Conservation (phyloP, 768 basidiomycete species). For the Leccinum broughii region DNA sequence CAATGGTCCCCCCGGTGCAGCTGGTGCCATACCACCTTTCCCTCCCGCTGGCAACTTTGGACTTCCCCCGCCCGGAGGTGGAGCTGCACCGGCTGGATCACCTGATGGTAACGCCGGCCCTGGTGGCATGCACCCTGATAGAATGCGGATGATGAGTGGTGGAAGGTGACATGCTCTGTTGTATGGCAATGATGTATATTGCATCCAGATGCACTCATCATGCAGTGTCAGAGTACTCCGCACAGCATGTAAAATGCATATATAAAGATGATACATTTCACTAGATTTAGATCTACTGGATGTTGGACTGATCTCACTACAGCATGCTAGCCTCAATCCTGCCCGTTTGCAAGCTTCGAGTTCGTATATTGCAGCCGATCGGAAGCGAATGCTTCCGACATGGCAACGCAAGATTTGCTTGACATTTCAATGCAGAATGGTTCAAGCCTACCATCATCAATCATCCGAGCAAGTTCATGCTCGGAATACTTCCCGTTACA, state of each 20-base stretch:
- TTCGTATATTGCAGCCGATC: conserved; percentile 18
- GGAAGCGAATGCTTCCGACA: conserved; percentile 27
- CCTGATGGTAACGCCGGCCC: conserved; percentile 46
- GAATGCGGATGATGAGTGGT: conserved; percentile 72
- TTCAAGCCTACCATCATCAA: conserved; percentile 43
- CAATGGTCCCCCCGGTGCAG: conserved; percentile 32
- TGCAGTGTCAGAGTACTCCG: not conserved
- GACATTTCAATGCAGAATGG: conserved; percentile 46
- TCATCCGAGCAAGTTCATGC: conserved; percentile 36
- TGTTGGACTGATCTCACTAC: not conserved
- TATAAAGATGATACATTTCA: not conserved
- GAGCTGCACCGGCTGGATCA: conserved; percentile 44
- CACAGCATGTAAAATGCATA: not conserved
- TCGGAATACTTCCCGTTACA: conserved; percentile 35
- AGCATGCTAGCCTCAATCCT: not conserved
- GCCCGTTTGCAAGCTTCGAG: not conserved
- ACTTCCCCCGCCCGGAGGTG: conserved; percentile 40
- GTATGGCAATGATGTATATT: not conserved
- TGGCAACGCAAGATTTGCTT: conserved; percentile 19
- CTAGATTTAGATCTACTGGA: not conserved
- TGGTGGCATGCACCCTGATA: conserved; percentile 82
- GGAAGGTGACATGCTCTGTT: conserved; percentile 17
- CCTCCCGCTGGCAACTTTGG: conserved; percentile 35
- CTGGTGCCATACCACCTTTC: conserved; percentile 34
- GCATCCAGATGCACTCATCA: not conserved